Conservation (phyloP, 192 early-diverging fungal genomes). For the Jimgerdemannia flammicorona region DNA sequence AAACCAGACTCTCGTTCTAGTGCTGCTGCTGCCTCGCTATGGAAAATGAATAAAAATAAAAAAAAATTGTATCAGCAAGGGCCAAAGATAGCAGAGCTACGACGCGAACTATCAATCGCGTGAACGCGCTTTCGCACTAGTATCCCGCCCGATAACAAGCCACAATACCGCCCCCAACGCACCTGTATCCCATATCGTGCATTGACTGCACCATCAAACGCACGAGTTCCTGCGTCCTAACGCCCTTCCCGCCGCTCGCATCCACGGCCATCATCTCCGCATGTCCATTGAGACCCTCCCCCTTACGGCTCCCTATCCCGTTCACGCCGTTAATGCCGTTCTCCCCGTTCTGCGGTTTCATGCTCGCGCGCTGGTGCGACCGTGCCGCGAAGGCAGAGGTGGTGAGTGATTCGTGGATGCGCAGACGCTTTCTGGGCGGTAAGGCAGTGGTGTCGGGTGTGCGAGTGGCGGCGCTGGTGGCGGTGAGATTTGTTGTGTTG, state of each 20-base stretch:
- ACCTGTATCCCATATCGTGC: conserved; percentile 76
- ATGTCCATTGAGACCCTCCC: neutral
- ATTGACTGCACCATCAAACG: conserved; percentile 88
- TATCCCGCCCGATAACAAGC: too few species aligned
- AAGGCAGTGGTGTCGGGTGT: neutral
- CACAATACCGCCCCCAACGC: conserved; percentile 7
- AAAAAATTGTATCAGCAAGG: neutral
- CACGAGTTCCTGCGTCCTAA: conserved; percentile 69
- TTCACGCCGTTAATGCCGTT: neutral
- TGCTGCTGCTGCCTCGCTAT: conserved; percentile 59
- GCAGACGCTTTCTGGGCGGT: neutral
- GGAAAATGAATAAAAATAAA: neutral
- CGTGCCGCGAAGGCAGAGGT: neutral
- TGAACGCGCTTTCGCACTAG: too few species aligned
- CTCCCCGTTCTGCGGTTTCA: neutral
- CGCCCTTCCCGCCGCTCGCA: conserved; percentile 1
- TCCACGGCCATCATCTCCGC: neutral
- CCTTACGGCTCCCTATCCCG: neutral
- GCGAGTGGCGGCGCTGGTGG: neutral
- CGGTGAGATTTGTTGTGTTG: neutral
- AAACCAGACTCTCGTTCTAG: conserved; percentile 82
- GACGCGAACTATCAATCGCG: neutral
- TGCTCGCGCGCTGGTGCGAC: neutral
- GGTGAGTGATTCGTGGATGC: neutral
- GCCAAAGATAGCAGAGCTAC: neutral